A percentile compares a stretch with the other conserved stretches of the same genome.
phyloP scores from a whole-genome alignment of 352 stramenopile genomes.

The Phytophthora capsici region DNA sequence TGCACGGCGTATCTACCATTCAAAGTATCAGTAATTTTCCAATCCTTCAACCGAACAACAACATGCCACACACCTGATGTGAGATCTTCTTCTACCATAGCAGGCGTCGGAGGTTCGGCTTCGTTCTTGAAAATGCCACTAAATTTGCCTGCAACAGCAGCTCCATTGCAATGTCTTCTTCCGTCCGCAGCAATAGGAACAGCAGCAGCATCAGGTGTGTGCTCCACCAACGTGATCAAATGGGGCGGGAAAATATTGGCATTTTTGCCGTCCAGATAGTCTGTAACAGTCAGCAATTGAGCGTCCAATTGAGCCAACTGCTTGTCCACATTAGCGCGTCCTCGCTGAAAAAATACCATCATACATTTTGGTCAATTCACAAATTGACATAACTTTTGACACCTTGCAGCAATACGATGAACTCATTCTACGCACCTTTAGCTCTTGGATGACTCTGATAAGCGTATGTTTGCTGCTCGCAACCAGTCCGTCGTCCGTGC shows the following conservation, averaged over 20 bases:
- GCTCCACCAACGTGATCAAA: slow-evolving; percentile 33
- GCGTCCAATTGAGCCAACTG: slow-evolving; percentile 68
- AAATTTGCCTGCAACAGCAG: slow-evolving; percentile 27
- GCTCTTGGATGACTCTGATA: slow-evolving; percentile 63
- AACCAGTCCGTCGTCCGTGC: slow-evolving; percentile 50
- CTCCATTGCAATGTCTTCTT: slow-evolving; percentile 25
- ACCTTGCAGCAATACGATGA: slow-evolving; percentile 2
- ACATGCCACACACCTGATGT: slow-evolving; percentile 45
- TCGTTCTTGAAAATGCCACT: slow-evolving; percentile 29
- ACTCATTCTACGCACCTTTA: slow-evolving; percentile 48
- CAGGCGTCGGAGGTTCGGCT: slow-evolving; percentile 35
- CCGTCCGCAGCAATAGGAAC: slow-evolving; percentile 6
- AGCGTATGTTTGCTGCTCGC: slow-evolving; percentile 60
- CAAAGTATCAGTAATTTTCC: slow-evolving; percentile 1
- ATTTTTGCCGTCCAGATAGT: slow-evolving; percentile 61
- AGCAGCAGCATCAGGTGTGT: slow-evolving; percentile 6
- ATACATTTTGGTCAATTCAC: neutral
- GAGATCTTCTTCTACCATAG: slow-evolving; percentile 74
- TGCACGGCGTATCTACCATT: slow-evolving; percentile 62
- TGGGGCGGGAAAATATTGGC: slow-evolving; percentile 52
- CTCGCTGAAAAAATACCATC: slow-evolving; percentile 44
- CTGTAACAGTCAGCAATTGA: slow-evolving; percentile 62
- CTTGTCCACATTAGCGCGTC: slow-evolving; percentile 56
- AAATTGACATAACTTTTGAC: neutral
- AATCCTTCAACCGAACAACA: slow-evolving; percentile 5